Base-by-base conservation (phyloP, 2,329 filamentous ascomycete species). In the Phaeosphaeriaceae sp. region DNA sequence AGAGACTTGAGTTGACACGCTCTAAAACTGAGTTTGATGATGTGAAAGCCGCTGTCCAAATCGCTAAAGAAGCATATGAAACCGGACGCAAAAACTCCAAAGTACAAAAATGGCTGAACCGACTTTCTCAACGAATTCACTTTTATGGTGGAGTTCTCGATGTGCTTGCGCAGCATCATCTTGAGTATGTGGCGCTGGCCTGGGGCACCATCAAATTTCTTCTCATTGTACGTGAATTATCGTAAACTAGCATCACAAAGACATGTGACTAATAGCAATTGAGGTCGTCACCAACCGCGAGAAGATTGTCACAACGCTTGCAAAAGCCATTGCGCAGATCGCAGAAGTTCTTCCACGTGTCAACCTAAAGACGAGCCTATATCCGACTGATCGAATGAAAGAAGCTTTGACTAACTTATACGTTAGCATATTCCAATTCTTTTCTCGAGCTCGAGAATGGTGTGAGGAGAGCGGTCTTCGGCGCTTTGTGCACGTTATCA, bases 161-260 rank as follows among this genome's bases (percentile, higher is more conserved):
- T 42, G 56, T 63, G 1, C 30, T 66, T n/a, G 58, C 54, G 11
- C 64, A 69, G 45, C 60, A 66, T 30, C 64, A 68, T 53, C 64
- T 66, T 3, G 64, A 70, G 43, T 69, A 68, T 41, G 58, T 65
- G 5, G 50, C 62, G 9, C 47, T 70, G 12, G 65, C 56, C 8
- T 70, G 64, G 64, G 64, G 65, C 4, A 50, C 63, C 3, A 56
- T 70, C n/a, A 68, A 67, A 40, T 56, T 68, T 23, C 40, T 68
- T n/a, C 51, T 66, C 34, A 35, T 48, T 17, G 59, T 60, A 44
- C 44, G 32, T n/a, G 32, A n/a, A n/a, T n/a, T n/a, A n/a, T n/a
- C 8, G 15, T 9, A 36, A 13, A 6, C 20, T 17, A 9, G 18
- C 5, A 36, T 4, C 34, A 18, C 16, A 12, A 36, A 13, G 3